Conservation (phyloP, 2,329 filamentous ascomycete genomes). For the Zasmidium citrigriseum region DNA sequence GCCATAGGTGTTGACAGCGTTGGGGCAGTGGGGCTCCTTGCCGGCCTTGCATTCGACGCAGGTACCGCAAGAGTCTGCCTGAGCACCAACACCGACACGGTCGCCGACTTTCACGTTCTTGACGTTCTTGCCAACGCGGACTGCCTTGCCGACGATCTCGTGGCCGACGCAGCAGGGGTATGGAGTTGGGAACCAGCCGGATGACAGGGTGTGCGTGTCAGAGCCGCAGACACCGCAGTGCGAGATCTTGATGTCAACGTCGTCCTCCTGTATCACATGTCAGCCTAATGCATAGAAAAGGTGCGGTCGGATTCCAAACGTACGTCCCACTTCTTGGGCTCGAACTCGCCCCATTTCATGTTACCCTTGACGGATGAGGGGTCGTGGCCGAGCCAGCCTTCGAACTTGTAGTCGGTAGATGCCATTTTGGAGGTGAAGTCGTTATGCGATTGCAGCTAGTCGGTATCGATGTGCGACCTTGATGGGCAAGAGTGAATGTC, state of each 20-base stretch:
- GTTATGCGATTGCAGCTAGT: not conserved
- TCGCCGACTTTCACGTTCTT: constrained; percentile 38
- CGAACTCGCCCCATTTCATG: constrained; percentile 35
- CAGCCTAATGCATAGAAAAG: not conserved
- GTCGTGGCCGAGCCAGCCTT: constrained; percentile 59
- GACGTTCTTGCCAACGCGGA: constrained; percentile 32
- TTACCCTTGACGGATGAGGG: constrained; percentile 51
- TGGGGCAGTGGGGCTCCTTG: constrained; percentile 44
- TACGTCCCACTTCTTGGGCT: constrained; percentile 36
- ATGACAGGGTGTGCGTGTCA: constrained; percentile 32
- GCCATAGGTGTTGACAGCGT: constrained; percentile 30
- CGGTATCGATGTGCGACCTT: not conserved
- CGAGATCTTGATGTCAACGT: constrained; percentile 42
- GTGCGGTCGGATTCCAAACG: not conserved
- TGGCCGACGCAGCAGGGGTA: constrained; percentile 36
- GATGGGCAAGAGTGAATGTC: not conserved
- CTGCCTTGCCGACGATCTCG: constrained; percentile 35
- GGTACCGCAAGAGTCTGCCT: constrained; percentile 49
- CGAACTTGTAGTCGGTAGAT: constrained; percentile 49
- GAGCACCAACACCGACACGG: constrained; percentile 53
- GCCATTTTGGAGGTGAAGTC: not conserved
- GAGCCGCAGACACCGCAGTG: constrained; percentile 39
- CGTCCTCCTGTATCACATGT: constrained; percentile 26
- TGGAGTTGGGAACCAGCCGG: constrained; percentile 46
- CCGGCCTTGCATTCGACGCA: constrained; percentile 57